Conservation (phyloP, 768 basidiomycete species). For the Russula lepida region DNA sequence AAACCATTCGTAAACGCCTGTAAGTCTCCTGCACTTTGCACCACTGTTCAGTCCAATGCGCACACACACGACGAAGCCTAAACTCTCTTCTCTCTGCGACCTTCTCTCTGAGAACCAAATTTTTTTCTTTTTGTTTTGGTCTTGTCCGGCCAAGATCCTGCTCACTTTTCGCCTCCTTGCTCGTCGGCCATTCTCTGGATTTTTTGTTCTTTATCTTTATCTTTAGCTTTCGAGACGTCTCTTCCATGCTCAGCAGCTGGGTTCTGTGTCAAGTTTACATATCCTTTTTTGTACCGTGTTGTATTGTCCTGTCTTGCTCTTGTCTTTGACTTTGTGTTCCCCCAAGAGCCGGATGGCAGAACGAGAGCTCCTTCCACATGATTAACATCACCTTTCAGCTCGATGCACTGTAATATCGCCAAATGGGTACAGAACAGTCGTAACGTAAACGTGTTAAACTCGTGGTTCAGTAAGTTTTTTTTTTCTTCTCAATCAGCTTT, state of each 20-base stretch:
- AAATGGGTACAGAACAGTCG: constrained; percentile 15
- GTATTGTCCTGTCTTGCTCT: not conserved
- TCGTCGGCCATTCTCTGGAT: not conserved
- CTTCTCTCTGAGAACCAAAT: too few species aligned
- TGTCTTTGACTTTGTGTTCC: not conserved
- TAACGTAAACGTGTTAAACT: not conserved
- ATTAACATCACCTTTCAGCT: not conserved
- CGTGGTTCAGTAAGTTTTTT: not conserved
- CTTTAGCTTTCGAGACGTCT: too few species aligned
- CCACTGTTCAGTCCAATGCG: not conserved
- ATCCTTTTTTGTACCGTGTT: not conserved
- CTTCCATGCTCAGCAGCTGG: not conserved
- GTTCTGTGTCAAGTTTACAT: not conserved
- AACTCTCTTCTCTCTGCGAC: not conserved
- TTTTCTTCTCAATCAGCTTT: not conserved
- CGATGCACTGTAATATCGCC: constrained; percentile 3
- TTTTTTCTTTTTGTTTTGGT: not conserved
- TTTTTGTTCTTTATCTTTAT: not conserved
- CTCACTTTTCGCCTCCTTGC: not conserved
- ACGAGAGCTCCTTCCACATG: not conserved
- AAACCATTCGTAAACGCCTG: not conserved
- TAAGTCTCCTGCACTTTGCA: not conserved
- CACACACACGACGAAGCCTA: constrained; percentile 3
- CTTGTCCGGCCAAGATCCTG: not conserved
- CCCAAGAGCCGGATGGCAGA: not conserved